Evolutionary conservation across 1,139 yeast species (phyloP).

Genomic region (Debaryomyces coudertii): DNA sequence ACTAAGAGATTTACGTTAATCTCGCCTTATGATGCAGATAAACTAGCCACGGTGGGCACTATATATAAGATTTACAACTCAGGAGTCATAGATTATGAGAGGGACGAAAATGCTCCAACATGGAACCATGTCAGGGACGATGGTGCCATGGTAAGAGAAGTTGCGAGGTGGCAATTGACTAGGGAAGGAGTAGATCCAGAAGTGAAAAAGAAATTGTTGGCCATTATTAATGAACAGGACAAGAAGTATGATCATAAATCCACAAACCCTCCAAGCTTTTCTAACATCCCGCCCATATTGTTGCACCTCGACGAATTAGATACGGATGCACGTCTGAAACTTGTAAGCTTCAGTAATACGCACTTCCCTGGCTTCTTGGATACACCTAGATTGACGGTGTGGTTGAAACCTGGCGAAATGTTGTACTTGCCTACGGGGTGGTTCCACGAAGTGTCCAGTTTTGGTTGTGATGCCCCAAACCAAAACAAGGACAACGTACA

Average conservation of each 20-base stretch:
- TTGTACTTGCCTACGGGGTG: slow-evolving; percentile 75
- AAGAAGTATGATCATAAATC: slow-evolving; percentile 17
- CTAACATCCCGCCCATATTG: slow-evolving; percentile 61
- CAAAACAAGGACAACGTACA: slow-evolving; percentile 43
- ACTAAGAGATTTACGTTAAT: slow-evolving; percentile 66
- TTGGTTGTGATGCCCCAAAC: slow-evolving; percentile 32
- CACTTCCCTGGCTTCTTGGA: slow-evolving; percentile 53
- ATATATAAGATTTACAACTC: slow-evolving; percentile 52
- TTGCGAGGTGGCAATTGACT: slow-evolving; percentile 39
- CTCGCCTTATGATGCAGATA: slow-evolving; percentile 61
- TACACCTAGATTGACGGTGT: slow-evolving; percentile 46
- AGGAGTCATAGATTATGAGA: slow-evolving; percentile 66
- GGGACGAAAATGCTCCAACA: slow-evolving; percentile 53
- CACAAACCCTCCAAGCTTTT: slow-evolving; percentile 70
- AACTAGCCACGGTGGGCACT: slow-evolving; percentile 62
- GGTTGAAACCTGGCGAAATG: slow-evolving; percentile 65
- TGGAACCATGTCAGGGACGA: slow-evolving; percentile 66
- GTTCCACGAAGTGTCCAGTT: slow-evolving; percentile 83
- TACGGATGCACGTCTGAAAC: slow-evolving; percentile 24
- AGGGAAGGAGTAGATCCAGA: slow-evolving; percentile 14
- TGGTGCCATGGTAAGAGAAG: slow-evolving; percentile 58
- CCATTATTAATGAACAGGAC: slow-evolving; percentile 20
- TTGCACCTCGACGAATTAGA: slow-evolving; percentile 59
- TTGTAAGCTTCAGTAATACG: slow-evolving; percentile 31
- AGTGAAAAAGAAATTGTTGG: slow-evolving; percentile 12